Percentiles rank a stretch among this genome's conserved stretches.
Conservation (phyloP, 768 basidiomycete genomes). For the Xerocomus brunneocitrinus region DNA sequence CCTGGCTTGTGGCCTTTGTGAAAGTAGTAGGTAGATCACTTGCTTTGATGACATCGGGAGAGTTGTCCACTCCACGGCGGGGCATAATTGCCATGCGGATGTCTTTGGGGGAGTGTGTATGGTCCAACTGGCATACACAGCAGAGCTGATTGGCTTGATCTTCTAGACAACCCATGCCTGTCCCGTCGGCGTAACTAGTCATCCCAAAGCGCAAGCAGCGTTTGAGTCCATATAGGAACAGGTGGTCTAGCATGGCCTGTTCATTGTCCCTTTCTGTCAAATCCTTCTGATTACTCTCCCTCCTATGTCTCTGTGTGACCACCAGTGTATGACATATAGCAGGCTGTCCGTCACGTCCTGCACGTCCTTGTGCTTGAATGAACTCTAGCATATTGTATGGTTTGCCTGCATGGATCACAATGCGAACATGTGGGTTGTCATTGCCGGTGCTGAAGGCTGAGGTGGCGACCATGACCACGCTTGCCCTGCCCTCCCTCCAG, state of each 20-base stretch:
- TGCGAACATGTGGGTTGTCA: conserved; percentile 17
- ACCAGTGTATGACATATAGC: neutral
- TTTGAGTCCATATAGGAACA: neutral
- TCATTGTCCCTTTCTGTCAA: neutral
- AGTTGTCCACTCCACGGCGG: neutral
- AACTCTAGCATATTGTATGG: conserved; percentile 21
- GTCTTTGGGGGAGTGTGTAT: neutral
- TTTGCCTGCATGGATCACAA: conserved; percentile 18
- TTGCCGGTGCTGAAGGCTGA: conserved; percentile 27
- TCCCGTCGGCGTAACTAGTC: neutral
- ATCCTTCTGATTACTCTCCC: neutral
- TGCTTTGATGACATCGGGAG: neutral
- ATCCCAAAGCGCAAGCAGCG: conserved; percentile 5
- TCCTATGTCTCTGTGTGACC: neutral
- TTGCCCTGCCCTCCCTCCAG: conserved; percentile 9
- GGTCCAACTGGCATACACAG: neutral
- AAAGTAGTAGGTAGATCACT: neutral
- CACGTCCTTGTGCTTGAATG: conserved; percentile 19
- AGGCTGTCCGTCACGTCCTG: conserved; percentile 9
- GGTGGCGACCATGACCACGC: conserved; percentile 15
- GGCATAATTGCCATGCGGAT: conserved; percentile 1
- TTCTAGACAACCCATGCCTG: neutral
- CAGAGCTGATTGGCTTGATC: neutral
- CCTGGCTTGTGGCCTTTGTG: too few relatives aligned
- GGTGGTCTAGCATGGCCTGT: neutral